Evolutionary conservation across 148 eudicot genomes (phyloP).

Genomic region (Rhododendron griersonianum): DNA sequence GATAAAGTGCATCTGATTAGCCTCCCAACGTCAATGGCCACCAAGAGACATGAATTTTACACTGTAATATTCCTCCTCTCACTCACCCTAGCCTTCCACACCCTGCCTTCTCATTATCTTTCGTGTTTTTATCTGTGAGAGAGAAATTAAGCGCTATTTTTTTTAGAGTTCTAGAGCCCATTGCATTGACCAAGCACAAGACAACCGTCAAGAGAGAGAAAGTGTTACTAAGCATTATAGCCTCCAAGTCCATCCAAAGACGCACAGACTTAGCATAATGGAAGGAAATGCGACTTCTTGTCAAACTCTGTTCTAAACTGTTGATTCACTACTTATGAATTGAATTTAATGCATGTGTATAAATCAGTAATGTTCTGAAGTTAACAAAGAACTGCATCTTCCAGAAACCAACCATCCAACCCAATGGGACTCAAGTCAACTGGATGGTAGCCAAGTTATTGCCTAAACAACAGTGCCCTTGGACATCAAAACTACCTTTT

Average conservation of each 20-base stretch:
- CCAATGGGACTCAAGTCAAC: neutral
- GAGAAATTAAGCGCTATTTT: neutral
- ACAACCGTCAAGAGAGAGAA: neutral
- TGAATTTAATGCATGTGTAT: neutral
- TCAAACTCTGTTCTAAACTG: neutral
- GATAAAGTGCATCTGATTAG: neutral
- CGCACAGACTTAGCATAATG: neutral
- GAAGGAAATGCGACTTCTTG: slow-evolving; percentile 1
- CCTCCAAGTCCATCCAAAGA: no score
- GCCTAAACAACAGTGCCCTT: neutral
- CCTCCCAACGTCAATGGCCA: neutral
- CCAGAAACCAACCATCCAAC: neutral
- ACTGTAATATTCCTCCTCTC: neutral
- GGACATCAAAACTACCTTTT: slow-evolving; percentile 1
- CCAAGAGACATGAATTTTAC: neutral
- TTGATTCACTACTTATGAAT: neutral
- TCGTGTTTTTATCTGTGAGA: neutral
- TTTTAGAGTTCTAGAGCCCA: neutral
- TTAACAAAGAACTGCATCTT: neutral
- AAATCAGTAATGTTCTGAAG: neutral
- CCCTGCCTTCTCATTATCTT: neutral
- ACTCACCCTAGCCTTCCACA: neutral
- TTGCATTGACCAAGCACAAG: neutral
- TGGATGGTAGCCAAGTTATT: neutral
- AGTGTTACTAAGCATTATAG: slow-evolving; percentile 3